Conservation (phyloP, 2,329 filamentous ascomycete genomes). For the Epichloe typhina region DNA sequence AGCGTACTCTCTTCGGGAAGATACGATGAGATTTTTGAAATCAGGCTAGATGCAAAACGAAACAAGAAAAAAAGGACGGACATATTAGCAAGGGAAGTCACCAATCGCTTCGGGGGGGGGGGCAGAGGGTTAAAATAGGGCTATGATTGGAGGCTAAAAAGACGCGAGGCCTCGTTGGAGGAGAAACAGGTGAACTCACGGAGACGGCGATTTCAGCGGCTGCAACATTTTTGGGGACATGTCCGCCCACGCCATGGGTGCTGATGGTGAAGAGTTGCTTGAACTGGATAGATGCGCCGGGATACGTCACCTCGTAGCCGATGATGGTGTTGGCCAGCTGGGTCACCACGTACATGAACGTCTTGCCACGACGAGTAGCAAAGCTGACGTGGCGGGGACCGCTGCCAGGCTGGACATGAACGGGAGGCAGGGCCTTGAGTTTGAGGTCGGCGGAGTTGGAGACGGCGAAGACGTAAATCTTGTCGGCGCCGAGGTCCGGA, state of each 20-base stretch:
- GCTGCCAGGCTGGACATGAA: conserved; percentile 34
- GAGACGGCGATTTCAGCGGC: conserved; percentile 46
- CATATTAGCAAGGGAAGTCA: neutral
- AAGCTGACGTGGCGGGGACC: conserved; percentile 57
- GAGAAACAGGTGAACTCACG: conserved; percentile 27
- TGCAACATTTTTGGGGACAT: conserved; percentile 27
- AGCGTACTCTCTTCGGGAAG: conserved; percentile 50
- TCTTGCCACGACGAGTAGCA: conserved; percentile 27
- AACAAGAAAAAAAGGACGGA: neutral
- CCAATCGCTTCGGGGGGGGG: neutral
- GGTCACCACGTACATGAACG: conserved; percentile 45
- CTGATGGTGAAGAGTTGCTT: conserved; percentile 32
- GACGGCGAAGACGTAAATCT: conserved; percentile 43
- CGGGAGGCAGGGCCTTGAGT: conserved; percentile 25
- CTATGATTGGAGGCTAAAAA: neutral
- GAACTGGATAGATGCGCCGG: conserved; percentile 28
- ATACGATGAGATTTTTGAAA: conserved; percentile 50
- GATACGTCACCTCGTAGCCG: conserved; percentile 43
- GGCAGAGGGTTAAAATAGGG: neutral
- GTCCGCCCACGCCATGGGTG: conserved; percentile 31
- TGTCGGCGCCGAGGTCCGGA: conserved; percentile 53
- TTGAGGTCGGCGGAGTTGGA: conserved; percentile 25
- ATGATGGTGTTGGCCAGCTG: conserved; percentile 47
- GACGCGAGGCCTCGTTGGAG: too few species aligned
- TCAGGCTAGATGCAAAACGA: conserved; percentile 31